These are phyloP conservation scores for Penicillium alfredii DNA, from an alignment of 495 filamentous ascomycete species.

Conservation along the genomic window DNA sequence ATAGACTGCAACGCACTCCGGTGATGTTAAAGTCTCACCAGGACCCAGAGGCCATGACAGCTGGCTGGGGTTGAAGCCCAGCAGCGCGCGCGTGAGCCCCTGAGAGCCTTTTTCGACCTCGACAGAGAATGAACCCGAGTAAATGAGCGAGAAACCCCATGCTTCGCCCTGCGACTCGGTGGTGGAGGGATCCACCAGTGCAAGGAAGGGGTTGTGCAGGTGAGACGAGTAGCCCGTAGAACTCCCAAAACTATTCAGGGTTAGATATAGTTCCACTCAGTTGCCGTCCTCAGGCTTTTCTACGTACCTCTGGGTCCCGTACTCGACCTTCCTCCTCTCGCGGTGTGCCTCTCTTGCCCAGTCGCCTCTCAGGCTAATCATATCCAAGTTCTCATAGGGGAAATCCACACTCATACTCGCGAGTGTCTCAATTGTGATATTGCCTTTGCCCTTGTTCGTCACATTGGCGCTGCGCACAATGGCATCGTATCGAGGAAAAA, in stretches of 20 bases:
- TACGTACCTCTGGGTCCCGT: conserved; percentile 29
- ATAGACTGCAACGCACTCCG: conserved; percentile 49
- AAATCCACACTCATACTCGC: conserved; percentile 50
- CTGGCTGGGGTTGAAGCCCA: conserved; percentile 48
- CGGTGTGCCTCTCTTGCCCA: conserved; percentile 48
- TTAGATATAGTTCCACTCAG: no score
- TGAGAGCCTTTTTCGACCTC: conserved; percentile 50
- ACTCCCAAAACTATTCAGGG: conserved; percentile 43
- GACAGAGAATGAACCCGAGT: conserved; percentile 47
- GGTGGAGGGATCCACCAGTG: conserved; percentile 42
- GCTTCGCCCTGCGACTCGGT: conserved; percentile 48
- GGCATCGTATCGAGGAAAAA: conserved; percentile 48
- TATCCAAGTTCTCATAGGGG: conserved; percentile 48
- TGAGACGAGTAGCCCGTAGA: conserved; percentile 49
- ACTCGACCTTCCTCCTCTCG: conserved; percentile 29
- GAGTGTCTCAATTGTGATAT: conserved; percentile 42
- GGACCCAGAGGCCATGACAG: conserved; percentile 41
- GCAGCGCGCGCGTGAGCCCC: conserved; percentile 44
- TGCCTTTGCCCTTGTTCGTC: conserved; percentile 42
- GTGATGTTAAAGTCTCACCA: conserved; percentile 44
- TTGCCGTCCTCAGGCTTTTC: no score
- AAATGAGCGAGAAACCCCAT: conserved; percentile 51
- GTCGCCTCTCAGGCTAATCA: conserved; percentile 47
- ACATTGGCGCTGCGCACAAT: conserved; percentile 48
- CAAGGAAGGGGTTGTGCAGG: conserved; percentile 50